These are phyloP conservation scores for Spongospora subterranea DNA, from an alignment of 208 protist species.

Conservation along the genomic window DNA sequence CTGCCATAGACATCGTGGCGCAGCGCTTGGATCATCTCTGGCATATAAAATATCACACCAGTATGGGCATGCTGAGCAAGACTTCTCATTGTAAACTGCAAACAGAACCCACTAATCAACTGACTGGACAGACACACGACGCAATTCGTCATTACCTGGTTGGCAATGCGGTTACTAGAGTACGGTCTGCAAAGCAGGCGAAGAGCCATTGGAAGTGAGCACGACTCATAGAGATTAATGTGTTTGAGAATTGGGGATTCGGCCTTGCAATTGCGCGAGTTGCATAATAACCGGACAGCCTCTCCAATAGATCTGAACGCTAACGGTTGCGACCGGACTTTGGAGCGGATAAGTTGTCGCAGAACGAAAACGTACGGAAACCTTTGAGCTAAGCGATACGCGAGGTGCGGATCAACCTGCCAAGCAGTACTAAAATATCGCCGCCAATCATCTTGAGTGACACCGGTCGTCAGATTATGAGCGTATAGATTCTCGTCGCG, in stretches of 20 bases:
- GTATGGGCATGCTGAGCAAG: not conserved
- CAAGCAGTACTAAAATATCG: not conserved
- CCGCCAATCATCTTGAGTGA: not conserved
- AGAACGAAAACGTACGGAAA: not conserved
- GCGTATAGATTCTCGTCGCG: constrained; percentile 46
- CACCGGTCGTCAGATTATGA: not conserved
- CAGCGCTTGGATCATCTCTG: constrained; percentile 55
- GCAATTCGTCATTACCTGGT: not conserved
- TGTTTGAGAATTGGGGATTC: constrained; percentile 14
- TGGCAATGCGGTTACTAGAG: not conserved
- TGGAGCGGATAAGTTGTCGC: not conserved
- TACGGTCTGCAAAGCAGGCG: constrained; percentile 7
- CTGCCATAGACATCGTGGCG: constrained; percentile 9
- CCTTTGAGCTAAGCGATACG: constrained; percentile 13
- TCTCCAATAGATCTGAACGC: not conserved
- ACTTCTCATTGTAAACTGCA: constrained; percentile 36
- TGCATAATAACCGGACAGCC: constrained; percentile 8
- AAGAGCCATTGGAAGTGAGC: constrained; percentile 13
- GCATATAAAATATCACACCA: constrained; percentile 57
- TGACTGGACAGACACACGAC: not conserved
- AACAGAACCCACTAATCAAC: not conserved
- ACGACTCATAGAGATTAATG: constrained; percentile 11
- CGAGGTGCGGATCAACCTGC: constrained; percentile 18
- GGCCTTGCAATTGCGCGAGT: not conserved
- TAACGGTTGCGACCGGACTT: not conserved